These are phyloP conservation scores for Didymosphaeria variabile DNA, from an alignment of 2,329 filamentous ascomycete species.

Conservation along the genomic window DNA sequence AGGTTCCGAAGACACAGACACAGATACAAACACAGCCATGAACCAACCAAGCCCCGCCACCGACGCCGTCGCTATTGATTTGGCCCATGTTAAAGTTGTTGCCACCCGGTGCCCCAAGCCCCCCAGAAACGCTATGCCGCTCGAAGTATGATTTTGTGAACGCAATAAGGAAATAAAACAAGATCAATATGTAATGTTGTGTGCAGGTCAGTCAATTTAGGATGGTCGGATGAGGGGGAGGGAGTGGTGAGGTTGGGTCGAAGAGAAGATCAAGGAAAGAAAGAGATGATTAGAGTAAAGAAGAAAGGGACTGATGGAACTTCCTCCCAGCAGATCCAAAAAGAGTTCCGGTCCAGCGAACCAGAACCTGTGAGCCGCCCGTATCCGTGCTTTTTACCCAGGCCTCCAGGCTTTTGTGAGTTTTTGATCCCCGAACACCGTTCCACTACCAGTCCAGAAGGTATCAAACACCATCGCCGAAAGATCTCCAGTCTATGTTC, in stretches of 20 bases:
- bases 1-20: neutral
- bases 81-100: neutral
- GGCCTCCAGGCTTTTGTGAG: conserved; percentile 39
- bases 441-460: conserved; percentile 35
- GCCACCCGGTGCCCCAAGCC: neutral
- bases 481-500: conserved; percentile 50
- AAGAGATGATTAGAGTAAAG: conserved; percentile 16
- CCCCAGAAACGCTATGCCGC: conserved; percentile 10
- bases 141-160: neutral
- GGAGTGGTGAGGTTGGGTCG: neutral
- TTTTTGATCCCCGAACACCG: conserved; percentile 46
- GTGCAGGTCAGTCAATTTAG: conserved; percentile 18
- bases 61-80: conserved; percentile 10
- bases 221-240: neutral
- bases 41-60: conserved; percentile 5
- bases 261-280: neutral
- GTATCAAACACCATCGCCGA: conserved; percentile 51
- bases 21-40: neutral
- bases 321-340: conserved; percentile 30
- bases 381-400: conserved; percentile 40
- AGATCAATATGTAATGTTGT: neutral
- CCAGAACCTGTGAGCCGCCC: conserved; percentile 34
- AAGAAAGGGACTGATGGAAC: conserved; percentile 20
- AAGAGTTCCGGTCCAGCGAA: conserved; percentile 23
- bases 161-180: neutral